Conservation (phyloP, 148 eudicot genomes). For the Arctostaphylos glauca region DNA sequence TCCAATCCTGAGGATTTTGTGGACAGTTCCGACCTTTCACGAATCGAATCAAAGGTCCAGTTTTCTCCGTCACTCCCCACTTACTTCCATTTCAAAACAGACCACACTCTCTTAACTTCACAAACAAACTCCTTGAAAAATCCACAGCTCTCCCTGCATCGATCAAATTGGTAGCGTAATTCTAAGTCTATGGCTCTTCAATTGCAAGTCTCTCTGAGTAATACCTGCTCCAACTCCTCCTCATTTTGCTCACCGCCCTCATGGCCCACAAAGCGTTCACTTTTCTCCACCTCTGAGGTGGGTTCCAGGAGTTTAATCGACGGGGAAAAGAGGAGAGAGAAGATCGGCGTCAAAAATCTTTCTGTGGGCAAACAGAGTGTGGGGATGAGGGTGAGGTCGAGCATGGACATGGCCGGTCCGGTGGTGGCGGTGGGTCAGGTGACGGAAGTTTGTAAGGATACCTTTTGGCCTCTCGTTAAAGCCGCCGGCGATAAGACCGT, state of each 20-base stretch:
- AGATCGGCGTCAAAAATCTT: background rate
- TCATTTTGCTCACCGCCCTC: background rate
- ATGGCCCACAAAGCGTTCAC: background rate
- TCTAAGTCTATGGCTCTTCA: constrained; percentile 5
- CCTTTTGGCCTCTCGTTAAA: constrained; percentile 88
- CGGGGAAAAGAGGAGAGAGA: constrained; percentile 20
- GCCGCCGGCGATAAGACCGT: constrained; percentile 70
- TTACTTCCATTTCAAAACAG: background rate
- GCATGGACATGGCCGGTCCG: constrained; percentile 46
- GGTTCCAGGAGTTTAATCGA: background rate
- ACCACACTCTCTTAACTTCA: background rate
- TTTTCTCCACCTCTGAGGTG: background rate
- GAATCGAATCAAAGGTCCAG: background rate
- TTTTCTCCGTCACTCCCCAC: background rate
- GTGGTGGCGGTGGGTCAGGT: constrained; percentile 62
- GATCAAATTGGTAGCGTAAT: background rate
- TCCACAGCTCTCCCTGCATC: background rate
- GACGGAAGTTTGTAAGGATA: constrained; percentile 75
- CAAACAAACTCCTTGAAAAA: background rate
- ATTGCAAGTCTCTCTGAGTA: constrained; percentile 6
- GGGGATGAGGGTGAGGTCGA: constrained; percentile 29
- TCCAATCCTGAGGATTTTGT: background rate
- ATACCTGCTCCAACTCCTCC: background rate
- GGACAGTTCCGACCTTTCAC: background rate
- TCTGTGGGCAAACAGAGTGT: no score